A percentile compares a stretch with the other conserved stretches of the same genome.
Evolutionary conservation across 2,329 filamentous ascomycete species (phyloP).

Genomic region (Zasmidium citrigriseum): DNA sequence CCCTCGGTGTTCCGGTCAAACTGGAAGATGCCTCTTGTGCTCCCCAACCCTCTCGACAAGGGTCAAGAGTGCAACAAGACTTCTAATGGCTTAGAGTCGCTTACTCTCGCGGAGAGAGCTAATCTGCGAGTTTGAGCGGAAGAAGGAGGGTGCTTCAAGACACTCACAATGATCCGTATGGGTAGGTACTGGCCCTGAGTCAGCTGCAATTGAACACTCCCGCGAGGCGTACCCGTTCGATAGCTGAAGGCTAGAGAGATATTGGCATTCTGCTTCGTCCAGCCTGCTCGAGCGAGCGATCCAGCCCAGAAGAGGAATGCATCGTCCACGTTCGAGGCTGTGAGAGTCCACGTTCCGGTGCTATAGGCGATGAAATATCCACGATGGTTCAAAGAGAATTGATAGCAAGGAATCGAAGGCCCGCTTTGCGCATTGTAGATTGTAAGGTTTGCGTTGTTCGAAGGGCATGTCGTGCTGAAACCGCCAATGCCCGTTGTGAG

Average conservation of each 20-base stretch:
- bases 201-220: neutral
- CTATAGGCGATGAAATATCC: conserved; percentile 14
- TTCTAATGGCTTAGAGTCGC: no score
- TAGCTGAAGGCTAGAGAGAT: conserved; percentile 8
- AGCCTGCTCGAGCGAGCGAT: conserved; percentile 6
- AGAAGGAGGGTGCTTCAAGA: no score
- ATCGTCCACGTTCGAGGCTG: conserved; percentile 9
- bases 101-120: no score
- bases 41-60: no score
- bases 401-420: conserved; percentile 5
- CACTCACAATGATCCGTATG: conserved; percentile 9
- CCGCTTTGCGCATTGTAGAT: conserved; percentile 1
- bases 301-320: conserved; percentile 11
- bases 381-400: conserved; percentile 15
- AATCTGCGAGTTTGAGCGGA: no score
- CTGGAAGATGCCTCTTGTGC: no score
- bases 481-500: conserved; percentile 6
- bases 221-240: neutral
- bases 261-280: conserved; percentile 13
- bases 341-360: conserved; percentile 9
- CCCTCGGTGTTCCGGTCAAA: no score
- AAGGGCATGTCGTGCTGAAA: conserved; percentile 2
- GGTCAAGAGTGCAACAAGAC: no score
- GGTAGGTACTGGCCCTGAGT: conserved; percentile 7
- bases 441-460: conserved; percentile 1